Evolutionary conservation across 169 alveolate species (phyloP), one percentile per base, ranked within the genome.

Genomic region (Cryptosporidium viatorum): DNA sequence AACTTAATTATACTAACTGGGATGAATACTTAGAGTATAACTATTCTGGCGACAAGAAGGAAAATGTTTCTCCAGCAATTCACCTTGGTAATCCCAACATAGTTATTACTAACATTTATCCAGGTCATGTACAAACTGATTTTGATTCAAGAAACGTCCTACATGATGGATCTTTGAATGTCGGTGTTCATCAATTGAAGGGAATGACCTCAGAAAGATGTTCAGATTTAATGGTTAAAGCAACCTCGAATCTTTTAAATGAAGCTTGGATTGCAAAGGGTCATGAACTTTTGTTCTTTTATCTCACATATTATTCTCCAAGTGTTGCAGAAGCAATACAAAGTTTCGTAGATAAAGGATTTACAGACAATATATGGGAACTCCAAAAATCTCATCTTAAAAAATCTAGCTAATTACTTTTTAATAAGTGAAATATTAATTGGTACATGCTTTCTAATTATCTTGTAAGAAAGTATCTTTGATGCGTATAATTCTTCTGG

Each of bases 201-300:
- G 89, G 89, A n/a, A 62, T 80, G 89, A 65, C 48, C 3, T 37
- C 89, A 7, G 65, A 35, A 62, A 33, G 23, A 80, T 80, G 89
- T 45, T 60, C 89, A 9, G 89, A 80, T n/a, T 48, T 80, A 2
- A 80, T 80, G 39, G 62, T 80, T 41, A 80, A 65, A 41, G 74
- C 80, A 21, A 65, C 75, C 3, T 60, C 80, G 2, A 80, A 80
- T 58, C 55, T 21, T 23, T 45, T 80, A 26, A 59, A 80, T 31
- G 89, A 80, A 26, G 75, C 51, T 21, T 80, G 89, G 89, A 80
- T 80, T 21, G 89, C 89, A 23, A n/a, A 43, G 43, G 69, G 69
- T 41, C 48, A 18, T 41, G 89, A 80, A 23, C 75, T 80, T 35
- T 23, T 80, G 35, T 80, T 80, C 16, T 59, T 58, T 4, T 80